Evolutionary conservation across 768 basidiomycete species (phyloP).

Genomic region (Collybiopsis luxurians): DNA sequence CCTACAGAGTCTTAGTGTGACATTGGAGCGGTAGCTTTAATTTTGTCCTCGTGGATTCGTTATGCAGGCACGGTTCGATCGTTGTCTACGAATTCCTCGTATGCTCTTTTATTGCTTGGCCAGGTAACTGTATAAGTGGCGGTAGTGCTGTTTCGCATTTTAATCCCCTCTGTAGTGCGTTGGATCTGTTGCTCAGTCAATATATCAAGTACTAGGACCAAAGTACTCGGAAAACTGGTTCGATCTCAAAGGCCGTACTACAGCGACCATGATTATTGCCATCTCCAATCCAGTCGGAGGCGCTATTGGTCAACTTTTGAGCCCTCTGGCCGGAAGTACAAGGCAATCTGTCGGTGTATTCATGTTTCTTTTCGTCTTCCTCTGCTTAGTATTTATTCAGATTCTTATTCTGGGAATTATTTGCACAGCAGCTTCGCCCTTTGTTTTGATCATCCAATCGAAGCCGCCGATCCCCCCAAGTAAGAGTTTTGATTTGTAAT

Average conservation of each 20-base stretch:
- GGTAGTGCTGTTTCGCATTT: background rate
- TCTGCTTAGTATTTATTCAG: constrained; percentile 30
- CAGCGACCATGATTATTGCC: constrained; percentile 63
- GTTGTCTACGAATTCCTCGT: constrained; percentile 49
- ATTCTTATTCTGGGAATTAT: constrained; percentile 71
- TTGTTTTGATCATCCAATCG: constrained; percentile 53
- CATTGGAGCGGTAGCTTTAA: constrained; percentile 47
- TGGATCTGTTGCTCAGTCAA: constrained; percentile 61
- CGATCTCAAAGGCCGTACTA: constrained; percentile 69
- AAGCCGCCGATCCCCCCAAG: constrained; percentile 80
- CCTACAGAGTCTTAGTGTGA: constrained; percentile 48
- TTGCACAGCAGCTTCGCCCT: constrained; percentile 58
- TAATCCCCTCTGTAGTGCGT: constrained; percentile 42
- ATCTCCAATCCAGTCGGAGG: constrained; percentile 74
- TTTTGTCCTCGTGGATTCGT: constrained; percentile 74
- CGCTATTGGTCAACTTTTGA: constrained; percentile 70
- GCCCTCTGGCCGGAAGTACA: constrained; percentile 55
- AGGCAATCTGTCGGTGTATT: constrained; percentile 52
- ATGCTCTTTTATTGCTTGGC: constrained; percentile 65
- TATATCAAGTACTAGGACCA: constrained; percentile 77
- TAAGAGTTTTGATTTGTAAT: constrained; percentile 27
- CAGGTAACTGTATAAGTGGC: constrained; percentile 43
- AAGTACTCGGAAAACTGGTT: constrained; percentile 87
- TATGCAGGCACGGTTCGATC: constrained; percentile 65
- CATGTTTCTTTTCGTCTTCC: background rate